Conservation (phyloP, 1,284 basidiomycete species). For the Puccinia triticina region DNA sequence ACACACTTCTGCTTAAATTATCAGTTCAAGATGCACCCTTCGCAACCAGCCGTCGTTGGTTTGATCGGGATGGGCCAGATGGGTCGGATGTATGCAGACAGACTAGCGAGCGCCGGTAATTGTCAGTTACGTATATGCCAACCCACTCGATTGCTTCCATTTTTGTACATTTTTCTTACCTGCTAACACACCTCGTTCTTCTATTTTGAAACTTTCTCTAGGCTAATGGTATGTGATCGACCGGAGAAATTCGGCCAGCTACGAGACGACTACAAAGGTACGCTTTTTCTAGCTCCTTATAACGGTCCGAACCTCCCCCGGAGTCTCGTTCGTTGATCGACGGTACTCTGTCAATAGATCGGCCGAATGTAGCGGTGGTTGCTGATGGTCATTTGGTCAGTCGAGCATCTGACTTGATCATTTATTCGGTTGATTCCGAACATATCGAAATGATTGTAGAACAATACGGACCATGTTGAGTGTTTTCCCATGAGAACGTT, state of each 20-base stretch:
- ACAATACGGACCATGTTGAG: constrained; percentile 85
- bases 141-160: not conserved
- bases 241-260: constrained; percentile 75
- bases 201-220: constrained; percentile 57
- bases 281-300: constrained; percentile 41
- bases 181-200: not conserved
- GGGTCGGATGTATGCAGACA: constrained; percentile 88
- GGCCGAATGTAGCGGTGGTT: constrained; percentile 68
- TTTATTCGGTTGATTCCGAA: constrained; percentile 94
- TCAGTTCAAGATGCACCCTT: too few species aligned
- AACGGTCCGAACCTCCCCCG: not conserved
- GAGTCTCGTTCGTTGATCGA: not conserved
- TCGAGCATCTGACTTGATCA: constrained; percentile 80
- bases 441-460: constrained; percentile 80
- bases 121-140: constrained; percentile 68
- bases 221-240: constrained; percentile 89
- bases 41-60: constrained; percentile 55
- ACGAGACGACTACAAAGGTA: constrained; percentile 69
- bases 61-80: constrained; percentile 69
- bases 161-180: too few species aligned
- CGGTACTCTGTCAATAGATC: constrained; percentile 48
- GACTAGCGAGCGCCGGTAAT: constrained; percentile 77
- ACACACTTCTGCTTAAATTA: too few species aligned
- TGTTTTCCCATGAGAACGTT: constrained; percentile 46
- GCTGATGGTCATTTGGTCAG: constrained; percentile 81